Base-by-base conservation (phyloP, 1,139 yeast species). In the Pichia norvegensis region DNA sequence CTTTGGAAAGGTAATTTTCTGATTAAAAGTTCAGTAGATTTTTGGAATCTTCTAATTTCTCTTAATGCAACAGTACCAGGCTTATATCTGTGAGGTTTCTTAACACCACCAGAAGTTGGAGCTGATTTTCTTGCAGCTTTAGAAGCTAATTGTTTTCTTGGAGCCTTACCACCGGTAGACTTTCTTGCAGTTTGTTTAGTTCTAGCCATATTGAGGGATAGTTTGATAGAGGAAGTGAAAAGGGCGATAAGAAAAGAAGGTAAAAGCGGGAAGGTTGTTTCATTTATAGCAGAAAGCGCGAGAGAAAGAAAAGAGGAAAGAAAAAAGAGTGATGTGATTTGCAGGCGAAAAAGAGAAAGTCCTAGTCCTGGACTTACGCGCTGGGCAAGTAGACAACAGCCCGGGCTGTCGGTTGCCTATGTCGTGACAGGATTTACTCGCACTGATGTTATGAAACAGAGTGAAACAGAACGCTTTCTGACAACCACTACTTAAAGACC, bases 61-160 rank as follows among this genome's bases (percentile, higher is more conserved):
- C 97, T 90, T 69, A 90, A 85, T 64, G 97, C 97, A 67, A 90
- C 97, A 67, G 97, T 90, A 88, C 97, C 97, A 72, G 97, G 97
- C 92, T 88, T 90, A 78, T 88, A 90, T 85, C 97, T 87, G 87
- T 90, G 97, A 61, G 97, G 97, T 79, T 90, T 90, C 88, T 90
- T 90, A 69, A 90, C 97, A 82, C 97, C 97, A 70, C 97, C 97
- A 57, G 96, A 81, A 57, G 95, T 78, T 76, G 95, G 92, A 51
- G 97, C 97, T 49, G 97, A 88, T 75, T 90, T 90, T 81, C 97
- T 85, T 62, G 97, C 97, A 64, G 96, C 97, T 84, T 90, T 90
- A 60, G 97, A 88, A 65, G 97, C 97, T 67, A 90, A 80, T 76
- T 88, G 96, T 79, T 90, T 90, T 84, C 97, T 86, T 79, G 97